Conservation (phyloP, 176 grass and related monocot genomes). For the Alloteropsis semialata region DNA sequence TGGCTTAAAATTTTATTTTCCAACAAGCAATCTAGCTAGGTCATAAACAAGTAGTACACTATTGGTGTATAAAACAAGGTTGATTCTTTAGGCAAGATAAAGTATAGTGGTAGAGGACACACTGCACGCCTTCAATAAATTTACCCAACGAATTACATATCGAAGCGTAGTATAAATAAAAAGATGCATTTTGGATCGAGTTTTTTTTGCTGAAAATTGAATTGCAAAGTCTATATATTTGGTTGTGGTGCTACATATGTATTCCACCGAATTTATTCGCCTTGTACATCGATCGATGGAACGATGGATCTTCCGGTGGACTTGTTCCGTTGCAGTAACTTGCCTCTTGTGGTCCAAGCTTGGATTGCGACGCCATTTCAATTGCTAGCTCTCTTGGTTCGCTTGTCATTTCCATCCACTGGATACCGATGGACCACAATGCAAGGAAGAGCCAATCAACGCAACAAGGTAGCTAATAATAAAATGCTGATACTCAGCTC, state of each 20-base stretch:
- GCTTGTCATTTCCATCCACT: neutral
- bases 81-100: no score
- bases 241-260: neutral
- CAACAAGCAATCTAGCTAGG: neutral
- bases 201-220: neutral
- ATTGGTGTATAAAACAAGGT: no score
- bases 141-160: neutral
- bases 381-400: neutral
- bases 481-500: neutral
- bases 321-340: neutral
- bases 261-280: slow-evolving; percentile 27
- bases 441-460: neutral
- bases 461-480: neutral
- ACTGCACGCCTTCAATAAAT: neutral
- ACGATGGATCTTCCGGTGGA: neutral
- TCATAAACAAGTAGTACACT: no score
- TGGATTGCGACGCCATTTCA: slow-evolving; percentile 16
- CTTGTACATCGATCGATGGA: neutral
- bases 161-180: neutral
- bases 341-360: slow-evolving; percentile 31
- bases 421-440: neutral
- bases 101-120: no score
- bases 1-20: neutral
- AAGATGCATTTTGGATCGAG: neutral
- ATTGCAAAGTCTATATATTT: neutral